These are phyloP conservation scores for Diplocarpon mali DNA, from an alignment of 2,329 filamentous ascomycete species.

Conservation along the genomic window DNA sequence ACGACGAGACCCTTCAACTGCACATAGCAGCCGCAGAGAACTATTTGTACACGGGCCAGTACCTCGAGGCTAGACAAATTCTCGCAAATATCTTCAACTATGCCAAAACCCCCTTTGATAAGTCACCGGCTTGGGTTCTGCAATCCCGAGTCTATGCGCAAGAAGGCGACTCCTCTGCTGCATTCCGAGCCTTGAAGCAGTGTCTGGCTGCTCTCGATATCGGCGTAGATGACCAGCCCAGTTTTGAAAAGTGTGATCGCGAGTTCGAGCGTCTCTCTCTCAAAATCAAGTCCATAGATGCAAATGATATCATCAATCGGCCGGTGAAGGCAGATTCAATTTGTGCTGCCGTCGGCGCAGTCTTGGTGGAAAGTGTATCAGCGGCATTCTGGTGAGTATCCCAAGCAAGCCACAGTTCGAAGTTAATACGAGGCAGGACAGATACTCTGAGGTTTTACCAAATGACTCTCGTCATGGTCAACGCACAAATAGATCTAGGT, in stretches of 20 bases:
- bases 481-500: constrained; percentile 52
- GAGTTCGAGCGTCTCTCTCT: constrained; percentile 56
- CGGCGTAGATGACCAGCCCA: constrained; percentile 51
- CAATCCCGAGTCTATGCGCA: constrained; percentile 70
- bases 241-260: constrained; percentile 66
- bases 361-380: constrained; percentile 58
- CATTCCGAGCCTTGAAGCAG: constrained; percentile 58
- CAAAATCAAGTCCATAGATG: constrained; percentile 48
- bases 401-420: not conserved
- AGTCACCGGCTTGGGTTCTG: constrained; percentile 73
- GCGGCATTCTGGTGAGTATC: constrained; percentile 54
- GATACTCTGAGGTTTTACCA: constrained; percentile 64
- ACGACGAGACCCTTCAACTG: constrained; percentile 74
- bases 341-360: constrained; percentile 53
- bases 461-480: constrained; percentile 53
- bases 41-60: constrained; percentile 66
- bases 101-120: constrained; percentile 64
- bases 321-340: constrained; percentile 37
- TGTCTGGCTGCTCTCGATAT: constrained; percentile 62
- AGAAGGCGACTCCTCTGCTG: constrained; percentile 57
- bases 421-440: constrained; percentile 25
- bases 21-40: constrained; percentile 74
- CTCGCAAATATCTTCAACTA: constrained; percentile 59
- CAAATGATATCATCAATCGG: constrained; percentile 34
- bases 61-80: constrained; percentile 54